These are phyloP conservation scores for Fusarium oligoseptatum DNA, from an alignment of 2,329 filamentous ascomycete genomes.

Conservation along the genomic window DNA sequence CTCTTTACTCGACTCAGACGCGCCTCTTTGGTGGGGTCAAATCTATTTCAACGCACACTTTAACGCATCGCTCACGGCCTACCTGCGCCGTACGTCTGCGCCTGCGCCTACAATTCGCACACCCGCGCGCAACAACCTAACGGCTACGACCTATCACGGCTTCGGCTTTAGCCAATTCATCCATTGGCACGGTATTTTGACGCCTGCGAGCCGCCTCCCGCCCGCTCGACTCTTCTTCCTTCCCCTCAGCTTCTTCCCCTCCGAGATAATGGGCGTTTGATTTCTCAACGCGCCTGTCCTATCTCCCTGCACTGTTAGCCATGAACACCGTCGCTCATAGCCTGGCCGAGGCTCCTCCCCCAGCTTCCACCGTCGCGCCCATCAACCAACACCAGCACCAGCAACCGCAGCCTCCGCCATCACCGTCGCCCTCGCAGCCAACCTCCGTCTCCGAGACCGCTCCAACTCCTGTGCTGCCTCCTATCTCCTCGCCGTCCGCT, in stretches of 20 bases:
- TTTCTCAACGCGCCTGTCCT: conserved; percentile 24
- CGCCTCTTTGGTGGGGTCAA: conserved; percentile 34
- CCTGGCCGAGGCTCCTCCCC: conserved; percentile 49
- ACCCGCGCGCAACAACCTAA: conserved; percentile 18
- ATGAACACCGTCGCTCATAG: conserved; percentile 57
- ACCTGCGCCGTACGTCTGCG: conserved; percentile 36
- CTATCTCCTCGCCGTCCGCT: conserved; percentile 46
- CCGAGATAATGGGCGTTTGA: conserved; percentile 47
- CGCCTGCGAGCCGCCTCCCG: conserved; percentile 21
- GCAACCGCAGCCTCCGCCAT: conserved; percentile 43
- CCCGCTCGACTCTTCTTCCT: conserved; percentile 18
- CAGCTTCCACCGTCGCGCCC: conserved; percentile 33
- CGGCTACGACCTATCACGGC: conserved; percentile 12
- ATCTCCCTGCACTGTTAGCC: conserved; percentile 32
- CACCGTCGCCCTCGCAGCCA: conserved; percentile 45
- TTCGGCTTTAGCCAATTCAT: conserved; percentile 11
- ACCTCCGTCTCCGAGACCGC: conserved; percentile 44
- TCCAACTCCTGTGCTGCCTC: conserved; percentile 42
- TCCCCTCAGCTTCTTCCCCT: conserved; percentile 6
- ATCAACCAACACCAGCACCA: conserved; percentile 41
- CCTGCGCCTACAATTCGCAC: conserved; percentile 26
- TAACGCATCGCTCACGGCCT: conserved; percentile 24
- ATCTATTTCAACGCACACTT: conserved; percentile 27
- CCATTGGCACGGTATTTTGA: conserved; percentile 25
- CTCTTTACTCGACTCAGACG: conserved; percentile 15